Percentiles rank a stretch among this genome's conserved stretches.
Conservation (phyloP, 768 basidiomycete genomes). For the Leccinum imitatum region DNA sequence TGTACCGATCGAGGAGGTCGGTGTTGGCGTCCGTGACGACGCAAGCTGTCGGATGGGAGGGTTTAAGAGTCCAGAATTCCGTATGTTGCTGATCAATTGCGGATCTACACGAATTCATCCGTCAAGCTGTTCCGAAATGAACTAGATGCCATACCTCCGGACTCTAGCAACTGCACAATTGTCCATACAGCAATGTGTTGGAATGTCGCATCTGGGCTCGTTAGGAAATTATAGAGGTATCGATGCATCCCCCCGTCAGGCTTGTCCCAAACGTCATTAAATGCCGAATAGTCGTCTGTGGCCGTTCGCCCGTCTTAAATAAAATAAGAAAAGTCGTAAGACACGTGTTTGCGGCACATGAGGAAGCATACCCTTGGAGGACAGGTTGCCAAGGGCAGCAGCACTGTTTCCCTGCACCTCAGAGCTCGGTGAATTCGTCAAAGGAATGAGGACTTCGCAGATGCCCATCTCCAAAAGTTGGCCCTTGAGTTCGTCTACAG, state of each 20-base stretch:
- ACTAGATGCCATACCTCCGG: slow-evolving; percentile 60
- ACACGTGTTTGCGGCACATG: background rate
- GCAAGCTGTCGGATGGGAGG: slow-evolving; percentile 87
- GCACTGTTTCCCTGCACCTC: slow-evolving; percentile 99
- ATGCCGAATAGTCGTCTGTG: slow-evolving; percentile 91
- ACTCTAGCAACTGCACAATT: slow-evolving; percentile 94
- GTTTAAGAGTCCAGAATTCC: slow-evolving; percentile 74
- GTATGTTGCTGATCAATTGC: slow-evolving; percentile 87
- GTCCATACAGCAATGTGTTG: slow-evolving; percentile 99
- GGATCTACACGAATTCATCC: slow-evolving; percentile 53
- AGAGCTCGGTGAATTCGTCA: slow-evolving; percentile 93
- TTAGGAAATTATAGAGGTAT: slow-evolving; percentile 92
- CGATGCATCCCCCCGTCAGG: slow-evolving; percentile 97
- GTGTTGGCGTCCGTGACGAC: slow-evolving; percentile 64
- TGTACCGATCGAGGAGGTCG: slow-evolving; percentile 71
- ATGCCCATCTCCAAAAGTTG: slow-evolving; percentile 98
- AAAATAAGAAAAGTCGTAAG: background rate
- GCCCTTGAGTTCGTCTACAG: slow-evolving; percentile 90
- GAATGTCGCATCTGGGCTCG: slow-evolving; percentile 93
- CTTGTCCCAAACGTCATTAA: slow-evolving; percentile 97
- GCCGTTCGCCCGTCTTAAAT: slow-evolving; percentile 68
- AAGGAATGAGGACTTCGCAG: slow-evolving; percentile 93
- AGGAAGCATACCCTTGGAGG: slow-evolving; percentile 76
- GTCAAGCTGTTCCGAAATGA: background rate
- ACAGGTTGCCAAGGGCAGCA: slow-evolving; percentile 94